These are phyloP conservation scores for Phaeotremella skinneri DNA, from an alignment of 768 basidiomycete species.

Conservation along the genomic window DNA sequence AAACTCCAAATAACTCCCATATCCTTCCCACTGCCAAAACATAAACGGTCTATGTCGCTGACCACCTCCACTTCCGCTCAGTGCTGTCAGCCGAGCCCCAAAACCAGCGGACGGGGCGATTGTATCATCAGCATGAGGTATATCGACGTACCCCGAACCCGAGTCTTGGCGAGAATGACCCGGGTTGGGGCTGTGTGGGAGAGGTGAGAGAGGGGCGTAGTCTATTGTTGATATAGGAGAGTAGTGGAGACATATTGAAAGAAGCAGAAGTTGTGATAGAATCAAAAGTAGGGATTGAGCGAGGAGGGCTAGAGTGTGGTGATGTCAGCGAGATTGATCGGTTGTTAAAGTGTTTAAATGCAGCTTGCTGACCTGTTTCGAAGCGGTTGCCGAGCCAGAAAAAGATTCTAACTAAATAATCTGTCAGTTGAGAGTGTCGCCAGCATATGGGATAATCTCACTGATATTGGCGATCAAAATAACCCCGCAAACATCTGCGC, in stretches of 20 bases:
- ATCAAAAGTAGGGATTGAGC: conserved; percentile 51
- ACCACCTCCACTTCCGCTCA: conserved; percentile 4
- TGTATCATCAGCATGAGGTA: not conserved
- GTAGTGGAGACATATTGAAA: conserved; percentile 50
- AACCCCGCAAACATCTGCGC: conserved; percentile 47
- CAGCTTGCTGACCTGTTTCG: conserved; percentile 42
- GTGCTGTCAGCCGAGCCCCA: not conserved
- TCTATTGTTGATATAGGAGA: conserved; percentile 13
- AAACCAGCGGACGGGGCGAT: not conserved
- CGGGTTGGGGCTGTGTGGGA: conserved; percentile 10
- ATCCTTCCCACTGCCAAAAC: conserved; percentile 50
- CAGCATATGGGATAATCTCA: not conserved
- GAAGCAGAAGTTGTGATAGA: conserved; percentile 49
- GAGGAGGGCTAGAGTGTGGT: conserved; percentile 44
- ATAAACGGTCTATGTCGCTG: conserved; percentile 30
- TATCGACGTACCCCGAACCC: conserved; percentile 12
- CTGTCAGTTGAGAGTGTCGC: not conserved
- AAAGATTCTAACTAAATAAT: conserved; percentile 38
- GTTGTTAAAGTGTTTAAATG: not conserved
- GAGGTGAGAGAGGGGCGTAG: conserved; percentile 39
- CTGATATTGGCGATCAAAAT: conserved; percentile 50
- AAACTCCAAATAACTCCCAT: conserved; percentile 49
- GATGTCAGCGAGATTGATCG: not conserved
- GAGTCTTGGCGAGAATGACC: conserved; percentile 13
- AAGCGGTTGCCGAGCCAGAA: conserved; percentile 51